These are phyloP conservation scores for Aplosporella prunicola DNA, from an alignment of 2,329 filamentous ascomycete species.

Conservation along the genomic window DNA sequence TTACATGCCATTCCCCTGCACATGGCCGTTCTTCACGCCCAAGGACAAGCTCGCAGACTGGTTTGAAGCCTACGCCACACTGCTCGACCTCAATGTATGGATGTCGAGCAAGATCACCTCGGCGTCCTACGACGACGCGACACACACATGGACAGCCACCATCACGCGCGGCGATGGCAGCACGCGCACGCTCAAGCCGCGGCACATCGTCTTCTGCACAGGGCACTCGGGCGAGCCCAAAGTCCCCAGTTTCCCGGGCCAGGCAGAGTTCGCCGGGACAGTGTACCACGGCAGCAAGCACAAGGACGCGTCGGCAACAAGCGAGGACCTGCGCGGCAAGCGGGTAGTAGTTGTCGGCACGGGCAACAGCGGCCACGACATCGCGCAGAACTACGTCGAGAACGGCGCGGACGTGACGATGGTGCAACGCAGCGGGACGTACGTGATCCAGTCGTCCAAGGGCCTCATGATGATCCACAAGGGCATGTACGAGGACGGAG, in stretches of 20 bases:
- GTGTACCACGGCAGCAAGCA: conserved; percentile 43
- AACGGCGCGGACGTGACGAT: conserved; percentile 60
- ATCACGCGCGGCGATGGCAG: conserved; percentile 36
- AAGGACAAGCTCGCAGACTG: conserved; percentile 64
- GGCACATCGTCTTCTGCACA: conserved; percentile 57
- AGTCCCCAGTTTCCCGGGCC: conserved; percentile 38
- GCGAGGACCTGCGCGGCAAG: conserved; percentile 46
- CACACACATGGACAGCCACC: conserved; percentile 46
- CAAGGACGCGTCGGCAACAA: conserved; percentile 35
- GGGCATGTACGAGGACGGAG: conserved; percentile 38
- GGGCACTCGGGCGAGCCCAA: conserved; percentile 59
- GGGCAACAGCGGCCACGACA: conserved; percentile 61
- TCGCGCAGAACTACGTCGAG: conserved; percentile 58
- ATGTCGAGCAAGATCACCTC: conserved; percentile 41
- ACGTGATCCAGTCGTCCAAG: conserved; percentile 49
- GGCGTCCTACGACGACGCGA: conserved; percentile 42
- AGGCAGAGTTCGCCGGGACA: conserved; percentile 48
- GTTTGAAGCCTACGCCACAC: conserved; percentile 54
- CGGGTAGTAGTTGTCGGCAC: conserved; percentile 58
- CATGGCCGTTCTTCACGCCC: conserved; percentile 61
- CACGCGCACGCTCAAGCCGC: conserved; percentile 48
- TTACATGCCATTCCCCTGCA: conserved; percentile 53
- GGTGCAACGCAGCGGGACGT: conserved; percentile 58
- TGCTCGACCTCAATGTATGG: conserved; percentile 63
- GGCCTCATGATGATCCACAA: conserved; percentile 42